Evolutionary conservation across 768 basidiomycete species (phyloP).

Genomic region (Kwoniella dendrophila): DNA sequence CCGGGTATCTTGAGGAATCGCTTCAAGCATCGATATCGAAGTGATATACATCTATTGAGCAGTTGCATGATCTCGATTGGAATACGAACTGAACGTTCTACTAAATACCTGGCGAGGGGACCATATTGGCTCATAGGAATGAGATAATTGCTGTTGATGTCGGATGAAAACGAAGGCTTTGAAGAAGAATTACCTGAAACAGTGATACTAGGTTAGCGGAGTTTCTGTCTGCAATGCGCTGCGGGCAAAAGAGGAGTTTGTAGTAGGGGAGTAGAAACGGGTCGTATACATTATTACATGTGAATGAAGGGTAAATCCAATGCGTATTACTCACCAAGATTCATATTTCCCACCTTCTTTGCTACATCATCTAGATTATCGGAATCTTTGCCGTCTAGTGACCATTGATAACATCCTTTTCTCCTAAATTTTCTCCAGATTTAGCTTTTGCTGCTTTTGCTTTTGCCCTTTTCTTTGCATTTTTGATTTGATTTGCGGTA

Average conservation of each 20-base stretch:
- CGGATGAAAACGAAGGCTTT: not conserved
- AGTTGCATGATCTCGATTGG: conserved; percentile 23
- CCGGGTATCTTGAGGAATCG: conserved; percentile 3
- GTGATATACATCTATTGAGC: conserved; percentile 19
- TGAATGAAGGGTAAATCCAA: not conserved
- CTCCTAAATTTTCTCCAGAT: not conserved
- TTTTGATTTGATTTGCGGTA: conserved; percentile 6
- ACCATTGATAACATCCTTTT: not conserved
- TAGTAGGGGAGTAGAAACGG: not conserved
- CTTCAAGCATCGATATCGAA: conserved; percentile 8
- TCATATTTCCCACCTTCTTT: not conserved
- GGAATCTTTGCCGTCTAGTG: not conserved
- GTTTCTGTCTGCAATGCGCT: not conserved
- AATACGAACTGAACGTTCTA: conserved; percentile 5
- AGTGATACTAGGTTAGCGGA: no score
- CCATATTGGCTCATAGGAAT: conserved; percentile 7
- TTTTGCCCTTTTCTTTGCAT: conserved; percentile 25
- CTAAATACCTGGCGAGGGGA: conserved; percentile 8
- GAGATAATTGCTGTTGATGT: not conserved
- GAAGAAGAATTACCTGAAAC: no score
- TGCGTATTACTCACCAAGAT: not conserved
- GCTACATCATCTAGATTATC: not conserved
- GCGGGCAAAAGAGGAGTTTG: not conserved
- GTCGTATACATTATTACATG: not conserved
- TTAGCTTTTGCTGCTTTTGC: conserved; percentile 10